Conservation (phyloP, 306 rosid species). For the Myrica gale region DNA sequence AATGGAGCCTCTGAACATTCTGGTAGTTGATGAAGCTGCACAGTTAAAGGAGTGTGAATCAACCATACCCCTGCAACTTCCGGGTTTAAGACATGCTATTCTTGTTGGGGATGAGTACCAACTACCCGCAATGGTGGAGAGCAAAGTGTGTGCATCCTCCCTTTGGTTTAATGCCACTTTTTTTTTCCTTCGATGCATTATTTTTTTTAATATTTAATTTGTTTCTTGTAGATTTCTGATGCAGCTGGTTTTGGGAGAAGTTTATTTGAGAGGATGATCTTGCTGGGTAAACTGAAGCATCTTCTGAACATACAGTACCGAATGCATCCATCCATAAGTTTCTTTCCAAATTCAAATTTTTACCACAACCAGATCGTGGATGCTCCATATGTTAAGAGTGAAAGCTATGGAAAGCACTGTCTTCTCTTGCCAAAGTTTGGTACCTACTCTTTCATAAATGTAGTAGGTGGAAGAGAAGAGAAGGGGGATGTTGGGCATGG, state of each 20-base stretch:
- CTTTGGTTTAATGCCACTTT: too few relatives aligned
- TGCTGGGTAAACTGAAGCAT: constrained; percentile 45
- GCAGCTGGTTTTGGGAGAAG: constrained; percentile 73
- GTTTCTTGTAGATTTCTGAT: constrained; percentile 36
- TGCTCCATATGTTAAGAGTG: constrained; percentile 27
- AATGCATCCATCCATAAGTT: constrained; percentile 47
- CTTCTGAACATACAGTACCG: constrained; percentile 45
- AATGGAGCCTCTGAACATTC: constrained; percentile 41
- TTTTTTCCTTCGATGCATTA: too few relatives aligned
- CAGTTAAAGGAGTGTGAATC: constrained; percentile 79
- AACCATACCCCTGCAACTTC: constrained; percentile 59
- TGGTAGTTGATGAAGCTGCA: constrained; percentile 83
- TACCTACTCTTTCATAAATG: constrained; percentile 41
- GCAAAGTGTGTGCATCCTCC: constrained; percentile 42
- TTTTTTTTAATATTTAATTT: too few relatives aligned
- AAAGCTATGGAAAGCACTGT: constrained; percentile 29
- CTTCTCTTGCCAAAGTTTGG: constrained; percentile 35
- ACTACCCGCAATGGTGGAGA: constrained; percentile 63
- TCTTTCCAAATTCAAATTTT: constrained; percentile 38
- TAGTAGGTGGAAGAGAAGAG: constrained; percentile 37
- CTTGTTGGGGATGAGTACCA: constrained; percentile 81
- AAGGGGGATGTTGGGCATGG: constrained; percentile 29
- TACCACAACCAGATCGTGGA: constrained; percentile 35
- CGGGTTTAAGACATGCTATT: constrained; percentile 49
- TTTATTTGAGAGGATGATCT: constrained; percentile 59